Evolutionary conservation across 305 asterid species (phyloP).

Genomic region (Fraxinus ornus): DNA sequence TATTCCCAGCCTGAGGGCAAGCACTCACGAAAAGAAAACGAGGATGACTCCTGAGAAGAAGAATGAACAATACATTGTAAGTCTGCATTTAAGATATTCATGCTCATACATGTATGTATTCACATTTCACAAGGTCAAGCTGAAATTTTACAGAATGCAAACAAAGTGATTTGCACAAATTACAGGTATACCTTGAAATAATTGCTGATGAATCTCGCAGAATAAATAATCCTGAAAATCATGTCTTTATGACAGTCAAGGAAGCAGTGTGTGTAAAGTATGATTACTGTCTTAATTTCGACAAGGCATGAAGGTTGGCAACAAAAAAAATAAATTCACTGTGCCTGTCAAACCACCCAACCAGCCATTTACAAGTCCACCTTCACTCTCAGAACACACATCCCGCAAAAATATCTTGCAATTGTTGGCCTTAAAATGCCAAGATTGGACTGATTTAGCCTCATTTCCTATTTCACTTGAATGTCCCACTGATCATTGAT

Average conservation of each 20-base stretch:
- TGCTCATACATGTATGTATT: background rate
- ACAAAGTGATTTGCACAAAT: background rate
- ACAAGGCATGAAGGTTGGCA: background rate
- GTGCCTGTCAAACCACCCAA: background rate
- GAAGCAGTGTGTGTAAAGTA: conserved; percentile 25
- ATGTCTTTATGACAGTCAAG: conserved; percentile 72
- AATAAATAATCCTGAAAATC: conserved; percentile 75
- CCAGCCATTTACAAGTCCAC: background rate
- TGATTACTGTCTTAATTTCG: background rate
- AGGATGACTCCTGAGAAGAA: conserved; percentile 58
- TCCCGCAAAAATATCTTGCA: background rate
- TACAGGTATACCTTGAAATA: conserved; percentile 67
- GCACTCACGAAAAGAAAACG: conserved; percentile 74
- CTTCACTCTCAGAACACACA: background rate
- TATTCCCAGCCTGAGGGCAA: conserved; percentile 72
- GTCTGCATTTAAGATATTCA: background rate
- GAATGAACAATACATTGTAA: conserved; percentile 1
- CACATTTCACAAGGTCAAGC: background rate
- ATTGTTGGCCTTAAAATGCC: background rate
- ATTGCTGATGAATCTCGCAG: conserved; percentile 69
- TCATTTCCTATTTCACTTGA: background rate
- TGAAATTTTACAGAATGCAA: background rate
- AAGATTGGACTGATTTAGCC: background rate
- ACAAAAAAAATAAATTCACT: background rate
- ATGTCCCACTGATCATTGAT: background rate